Evolutionary conservation across 1,284 basidiomycete genomes (phyloP), one percentile per base, ranked within the genome.

Genomic region (Xerocomus amazonicus): DNA sequence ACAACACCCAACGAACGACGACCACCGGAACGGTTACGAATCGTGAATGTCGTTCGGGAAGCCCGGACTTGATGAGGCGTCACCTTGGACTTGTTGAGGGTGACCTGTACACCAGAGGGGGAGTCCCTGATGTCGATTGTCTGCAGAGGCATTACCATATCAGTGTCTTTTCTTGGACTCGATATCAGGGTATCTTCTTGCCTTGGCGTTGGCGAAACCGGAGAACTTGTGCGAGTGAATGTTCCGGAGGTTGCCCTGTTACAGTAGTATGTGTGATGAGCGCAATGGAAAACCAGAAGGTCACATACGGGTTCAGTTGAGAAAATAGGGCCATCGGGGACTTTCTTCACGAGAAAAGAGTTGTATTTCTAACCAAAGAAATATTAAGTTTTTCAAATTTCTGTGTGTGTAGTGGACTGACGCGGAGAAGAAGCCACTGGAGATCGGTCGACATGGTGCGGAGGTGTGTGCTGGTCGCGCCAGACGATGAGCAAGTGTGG

Each of bases 161-260:
- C 28, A 44, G 19, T 14, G n/a, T 6, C 6, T 26, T 6, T 10
- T 4, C 6, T 14, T 9, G 9, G 31, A 6, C n/a, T 14, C 13
- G n/a, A 44, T 13, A 40, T 38, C 23, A 27, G 0, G 43, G 37
- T 38, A 26, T 27, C 28, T 41, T 55, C 71, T 50, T 53, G 87
- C 89, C 84, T 91, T 92, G 60, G 74, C 56, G 78, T 94, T 92
- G 63, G 85, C 83, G 57, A 94, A 76, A 56, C 91, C 91, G 54
- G 92, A 94, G 78, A 81, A 93, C 70, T 93, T 94, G 78, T 80
- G 78, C 28, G 92, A 93, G 77, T 93, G 88, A 60, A 91, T 63
- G 76, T 91, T 93, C 53, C 78, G 73, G 68, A 93, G 80, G 79
- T 94, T 94, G 59, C 87, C 91, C 88, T 92, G 60, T 28, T 8